Evolutionary conservation across 2,329 filamentous ascomycete species (phyloP).

Genomic region (Venturiaceae sp.): DNA sequence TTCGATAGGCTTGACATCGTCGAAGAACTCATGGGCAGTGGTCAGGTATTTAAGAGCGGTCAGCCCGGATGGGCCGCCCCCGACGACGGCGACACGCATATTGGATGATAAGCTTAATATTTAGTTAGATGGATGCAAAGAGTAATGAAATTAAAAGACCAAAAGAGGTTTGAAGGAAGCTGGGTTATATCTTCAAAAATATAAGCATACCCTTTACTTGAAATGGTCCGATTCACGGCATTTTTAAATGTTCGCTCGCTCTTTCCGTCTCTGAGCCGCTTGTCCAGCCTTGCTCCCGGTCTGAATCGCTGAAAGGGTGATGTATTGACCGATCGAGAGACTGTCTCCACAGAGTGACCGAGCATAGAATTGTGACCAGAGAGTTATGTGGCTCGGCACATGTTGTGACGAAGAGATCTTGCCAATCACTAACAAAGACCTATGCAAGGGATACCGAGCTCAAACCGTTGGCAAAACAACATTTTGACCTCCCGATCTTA

Average conservation of each 20-base stretch:
- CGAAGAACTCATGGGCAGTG: constrained; percentile 26
- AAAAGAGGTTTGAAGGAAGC: not conserved
- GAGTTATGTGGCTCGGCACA: not conserved
- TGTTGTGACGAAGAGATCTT: not conserved
- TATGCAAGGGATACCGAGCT: not conserved
- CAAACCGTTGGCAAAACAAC: not conserved
- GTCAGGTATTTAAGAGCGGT: constrained; percentile 31
- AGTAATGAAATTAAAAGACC: too few relatives aligned
- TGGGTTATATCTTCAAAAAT: not conserved
- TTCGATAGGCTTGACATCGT: constrained; percentile 17
- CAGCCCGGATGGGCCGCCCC: constrained; percentile 35
- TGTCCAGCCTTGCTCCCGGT: not conserved
- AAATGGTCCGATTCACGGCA: too few relatives aligned
- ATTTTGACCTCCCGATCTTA: too few relatives aligned
- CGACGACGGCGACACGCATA: constrained; percentile 30
- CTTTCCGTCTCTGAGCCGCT: not conserved
- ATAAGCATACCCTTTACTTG: too few relatives aligned
- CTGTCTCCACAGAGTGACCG: not conserved
- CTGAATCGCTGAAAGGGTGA: not conserved
- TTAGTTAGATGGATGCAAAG: not conserved
- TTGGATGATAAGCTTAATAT: too few relatives aligned
- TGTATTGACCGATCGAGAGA: not conserved
- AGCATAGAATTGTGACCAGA: not conserved
- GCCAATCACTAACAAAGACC: not conserved
- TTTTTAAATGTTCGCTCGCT: too few relatives aligned